A percentile compares a stretch with the other conserved stretches of the same genome.
phyloP scores from a whole-genome alignment of 2,329 filamentous ascomycete species.

The Lithohypha guttulata region DNA sequence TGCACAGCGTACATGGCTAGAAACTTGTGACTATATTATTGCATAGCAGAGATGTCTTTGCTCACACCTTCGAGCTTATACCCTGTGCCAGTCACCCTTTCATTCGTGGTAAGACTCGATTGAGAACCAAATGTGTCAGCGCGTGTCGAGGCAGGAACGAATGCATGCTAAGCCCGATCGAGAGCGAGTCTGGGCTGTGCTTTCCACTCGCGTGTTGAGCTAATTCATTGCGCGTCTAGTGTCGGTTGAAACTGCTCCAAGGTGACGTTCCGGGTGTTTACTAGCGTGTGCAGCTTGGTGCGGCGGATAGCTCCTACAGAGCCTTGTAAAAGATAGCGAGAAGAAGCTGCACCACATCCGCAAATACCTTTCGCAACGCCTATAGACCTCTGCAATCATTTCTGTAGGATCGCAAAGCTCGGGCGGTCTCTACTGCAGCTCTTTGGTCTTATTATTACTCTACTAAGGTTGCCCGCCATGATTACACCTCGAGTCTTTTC shows the following conservation, averaged over 20 bases:
- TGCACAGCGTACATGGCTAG: constrained; percentile 7
- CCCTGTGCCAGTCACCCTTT: too few species aligned
- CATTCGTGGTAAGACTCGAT: too few species aligned
- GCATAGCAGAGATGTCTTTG: too few species aligned
- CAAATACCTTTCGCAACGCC: constrained; percentile 12
- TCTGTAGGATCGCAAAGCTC: constrained; percentile 23
- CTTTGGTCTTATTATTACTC: not conserved
- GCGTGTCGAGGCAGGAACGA: too few species aligned
- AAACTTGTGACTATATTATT: too few species aligned
- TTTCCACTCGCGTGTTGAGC: too few species aligned
- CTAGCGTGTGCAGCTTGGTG: not conserved
- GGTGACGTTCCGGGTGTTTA: constrained; percentile 1
- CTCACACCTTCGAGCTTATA: too few species aligned
- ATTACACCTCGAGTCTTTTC: constrained; percentile 69
- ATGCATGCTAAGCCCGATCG: too few species aligned
- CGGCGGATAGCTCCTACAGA: constrained; percentile 6
- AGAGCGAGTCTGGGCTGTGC: too few species aligned
- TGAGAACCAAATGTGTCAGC: too few species aligned
- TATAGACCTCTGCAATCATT: constrained; percentile 20
- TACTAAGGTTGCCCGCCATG: constrained; percentile 48
- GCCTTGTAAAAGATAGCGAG: constrained; percentile 8
- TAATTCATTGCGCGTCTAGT: not conserved
- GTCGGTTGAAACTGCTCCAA: not conserved
- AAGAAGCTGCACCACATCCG: constrained; percentile 17
- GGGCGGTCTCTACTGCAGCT: constrained; percentile 14